Percentiles rank a stretch among this genome's conserved stretches.
These are phyloP conservation scores for Schoenoplectus tabernaemontani DNA, from an alignment of 202 grass and related monocot species.

Conservation along the genomic window DNA sequence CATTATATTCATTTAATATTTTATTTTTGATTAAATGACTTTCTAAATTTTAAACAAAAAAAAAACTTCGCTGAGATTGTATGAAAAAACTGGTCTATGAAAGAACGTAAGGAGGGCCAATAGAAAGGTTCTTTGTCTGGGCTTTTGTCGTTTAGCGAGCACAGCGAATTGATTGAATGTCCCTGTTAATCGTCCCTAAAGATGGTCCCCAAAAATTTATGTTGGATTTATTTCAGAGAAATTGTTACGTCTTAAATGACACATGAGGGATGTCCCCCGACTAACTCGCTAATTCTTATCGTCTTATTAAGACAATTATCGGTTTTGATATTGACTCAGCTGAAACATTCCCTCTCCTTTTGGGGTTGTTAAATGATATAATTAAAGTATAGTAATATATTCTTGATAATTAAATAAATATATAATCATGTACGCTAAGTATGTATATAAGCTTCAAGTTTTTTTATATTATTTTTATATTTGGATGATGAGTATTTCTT, in stretches of 20 bases:
- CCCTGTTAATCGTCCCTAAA: neutral
- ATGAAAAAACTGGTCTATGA: neutral
- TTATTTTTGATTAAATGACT: too few species aligned
- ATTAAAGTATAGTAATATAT: neutral
- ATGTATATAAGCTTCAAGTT: too few species aligned
- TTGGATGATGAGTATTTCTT: too few species aligned
- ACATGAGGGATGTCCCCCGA: constrained; percentile 6
- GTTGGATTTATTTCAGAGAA: constrained; percentile 18
- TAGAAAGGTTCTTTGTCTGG: neutral
- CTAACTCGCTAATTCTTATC: constrained; percentile 1
- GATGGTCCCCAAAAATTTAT: neutral
- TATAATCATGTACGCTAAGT: neutral
- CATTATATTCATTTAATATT: too few species aligned
- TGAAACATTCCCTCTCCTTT: neutral
- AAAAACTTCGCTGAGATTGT: neutral
- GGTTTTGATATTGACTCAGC: neutral
- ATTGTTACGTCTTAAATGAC: constrained; percentile 12
- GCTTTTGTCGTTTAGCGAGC: constrained; percentile 17
- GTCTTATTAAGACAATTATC: constrained; percentile 1
- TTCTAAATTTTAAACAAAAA: too few species aligned
- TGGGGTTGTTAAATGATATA: neutral
- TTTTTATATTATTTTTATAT: too few species aligned
- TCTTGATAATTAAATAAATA: neutral
- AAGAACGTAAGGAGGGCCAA: neutral
- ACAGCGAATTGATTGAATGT: constrained; percentile 17